phyloP scores from a whole-genome alignment of 495 filamentous ascomycete species.

The Xylaria castorea region DNA sequence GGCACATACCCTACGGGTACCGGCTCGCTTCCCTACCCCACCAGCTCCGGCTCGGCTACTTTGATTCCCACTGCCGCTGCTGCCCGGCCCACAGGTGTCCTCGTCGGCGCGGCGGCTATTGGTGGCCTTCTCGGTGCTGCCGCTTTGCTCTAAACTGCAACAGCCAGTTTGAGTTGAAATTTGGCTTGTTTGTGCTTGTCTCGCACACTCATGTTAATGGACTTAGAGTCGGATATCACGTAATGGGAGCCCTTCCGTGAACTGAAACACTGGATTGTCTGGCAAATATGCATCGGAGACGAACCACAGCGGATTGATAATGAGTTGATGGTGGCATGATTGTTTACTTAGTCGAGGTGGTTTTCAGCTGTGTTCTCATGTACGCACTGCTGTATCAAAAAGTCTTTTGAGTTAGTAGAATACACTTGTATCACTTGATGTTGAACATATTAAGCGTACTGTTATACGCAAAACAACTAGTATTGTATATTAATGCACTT shows the following conservation, averaged over 20 bases:
- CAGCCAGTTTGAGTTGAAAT: not conserved
- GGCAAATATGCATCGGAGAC: not conserved
- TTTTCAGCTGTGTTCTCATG: not conserved
- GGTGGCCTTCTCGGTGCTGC: conserved; percentile 14
- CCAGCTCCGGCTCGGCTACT: not conserved
- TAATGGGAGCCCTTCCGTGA: not conserved
- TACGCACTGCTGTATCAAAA: not conserved
- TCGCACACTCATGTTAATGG: not conserved
- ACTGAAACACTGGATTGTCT: not conserved
- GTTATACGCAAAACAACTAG: too few species aligned
- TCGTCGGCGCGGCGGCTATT: conserved; percentile 3
- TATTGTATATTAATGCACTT: too few species aligned
- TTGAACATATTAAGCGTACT: not conserved
- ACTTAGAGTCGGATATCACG: not conserved
- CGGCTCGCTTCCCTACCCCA: not conserved
- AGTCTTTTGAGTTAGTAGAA: not conserved
- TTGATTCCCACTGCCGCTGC: conserved; percentile 17
- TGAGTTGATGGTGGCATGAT: not conserved
- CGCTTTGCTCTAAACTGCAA: conserved; percentile 10
- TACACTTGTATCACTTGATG: not conserved
- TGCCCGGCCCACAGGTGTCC: not conserved
- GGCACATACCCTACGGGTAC: conserved; percentile 17
- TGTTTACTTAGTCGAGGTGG: not conserved
- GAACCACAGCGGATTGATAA: not conserved
- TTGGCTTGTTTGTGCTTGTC: not conserved